Conservation (phyloP, 331 rosid genomes). For the Dryas integrifolia region DNA sequence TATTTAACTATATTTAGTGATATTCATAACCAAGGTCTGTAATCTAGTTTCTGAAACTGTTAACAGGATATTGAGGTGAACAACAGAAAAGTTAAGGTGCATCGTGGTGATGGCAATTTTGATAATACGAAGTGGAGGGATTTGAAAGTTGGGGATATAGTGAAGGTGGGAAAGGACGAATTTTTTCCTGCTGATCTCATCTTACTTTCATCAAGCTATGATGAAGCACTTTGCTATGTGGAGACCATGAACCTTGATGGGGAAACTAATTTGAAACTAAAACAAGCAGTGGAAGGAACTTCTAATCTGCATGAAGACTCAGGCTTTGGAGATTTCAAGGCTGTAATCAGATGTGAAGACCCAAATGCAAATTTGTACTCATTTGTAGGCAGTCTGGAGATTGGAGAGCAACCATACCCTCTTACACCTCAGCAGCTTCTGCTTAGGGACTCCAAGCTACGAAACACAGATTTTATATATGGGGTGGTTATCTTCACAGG, state of each 20-base stretch:
- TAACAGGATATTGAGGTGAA: constrained; percentile 85
- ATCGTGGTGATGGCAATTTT: constrained; percentile 57
- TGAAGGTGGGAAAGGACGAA: constrained; percentile 82
- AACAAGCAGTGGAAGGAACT: constrained; percentile 69
- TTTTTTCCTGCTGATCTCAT: constrained; percentile 97
- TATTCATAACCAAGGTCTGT: constrained; percentile 10
- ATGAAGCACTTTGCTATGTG: constrained; percentile 85
- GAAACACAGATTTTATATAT: constrained; percentile 82
- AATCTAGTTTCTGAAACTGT: constrained; percentile 37
- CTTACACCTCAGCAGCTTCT: constrained; percentile 94
- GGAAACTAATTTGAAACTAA: constrained; percentile 87
- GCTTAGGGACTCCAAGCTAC: constrained; percentile 86
- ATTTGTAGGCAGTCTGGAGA: constrained; percentile 65
- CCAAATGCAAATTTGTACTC: constrained; percentile 92
- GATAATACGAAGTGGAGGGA: constrained; percentile 70
- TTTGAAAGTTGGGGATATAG: constrained; percentile 79
- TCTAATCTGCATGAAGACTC: constrained; percentile 67
- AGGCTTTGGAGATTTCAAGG: constrained; percentile 58
- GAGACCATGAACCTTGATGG: constrained; percentile 96
- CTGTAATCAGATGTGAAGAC: constrained; percentile 76
- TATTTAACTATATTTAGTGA: neutral
- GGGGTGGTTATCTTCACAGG: constrained; percentile 91
- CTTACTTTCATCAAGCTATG: constrained; percentile 76
- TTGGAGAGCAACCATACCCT: constrained; percentile 61
- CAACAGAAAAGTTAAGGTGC: constrained; percentile 73